Evolutionary conservation across 352 stramenopile genomes (phyloP), one percentile per base, ranked within the genome.

Genomic region (Globisporangium canariense): DNA sequence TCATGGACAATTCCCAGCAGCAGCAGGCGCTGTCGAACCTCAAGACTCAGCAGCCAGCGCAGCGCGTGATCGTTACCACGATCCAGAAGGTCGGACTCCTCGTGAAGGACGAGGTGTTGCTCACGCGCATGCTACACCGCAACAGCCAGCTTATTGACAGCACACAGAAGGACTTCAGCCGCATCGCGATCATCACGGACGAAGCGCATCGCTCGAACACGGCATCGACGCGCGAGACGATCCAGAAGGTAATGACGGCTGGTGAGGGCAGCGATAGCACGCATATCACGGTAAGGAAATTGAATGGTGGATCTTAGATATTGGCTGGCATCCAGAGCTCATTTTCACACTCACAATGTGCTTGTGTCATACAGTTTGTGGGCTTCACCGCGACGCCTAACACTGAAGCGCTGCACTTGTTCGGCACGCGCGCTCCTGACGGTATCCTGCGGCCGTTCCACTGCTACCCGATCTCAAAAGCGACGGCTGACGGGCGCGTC

Each of bases 331-430:
- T 43, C 10, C 38, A 43, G 13, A 43, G 47, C 2, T 43, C 32
- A 36, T 8, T 8, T 36, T 59, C 16, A 55, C 49, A 20, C 58
- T 60, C 25, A 22, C 30, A 30, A 60, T 60, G 18, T 50, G 11
- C 38, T 30, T 38, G 14, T 8, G 32, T 5, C 58, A n/a, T 45
- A 9, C 59, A 94, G 86, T 94, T 93, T 58, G 75, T 94, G 34
- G 86, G 86, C 2, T 90, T 94, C 61, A 92, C 86, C 2, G 84
- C 86, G 25, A 94, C 86, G 2, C 86, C 86, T 36, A 93, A 89
- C 54, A 25, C 54, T 0, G 75, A 89, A 45, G 80, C 86, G 14
- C 69, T 94, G 4, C 63, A 84, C 43, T 67, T 94, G n/a, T 94
- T 94, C 66, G 84, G 86, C 5, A 74, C 75, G 20, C 32, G 28